Evolutionary conservation across 768 basidiomycete species (phyloP).

Genomic region (Russula virescens): DNA sequence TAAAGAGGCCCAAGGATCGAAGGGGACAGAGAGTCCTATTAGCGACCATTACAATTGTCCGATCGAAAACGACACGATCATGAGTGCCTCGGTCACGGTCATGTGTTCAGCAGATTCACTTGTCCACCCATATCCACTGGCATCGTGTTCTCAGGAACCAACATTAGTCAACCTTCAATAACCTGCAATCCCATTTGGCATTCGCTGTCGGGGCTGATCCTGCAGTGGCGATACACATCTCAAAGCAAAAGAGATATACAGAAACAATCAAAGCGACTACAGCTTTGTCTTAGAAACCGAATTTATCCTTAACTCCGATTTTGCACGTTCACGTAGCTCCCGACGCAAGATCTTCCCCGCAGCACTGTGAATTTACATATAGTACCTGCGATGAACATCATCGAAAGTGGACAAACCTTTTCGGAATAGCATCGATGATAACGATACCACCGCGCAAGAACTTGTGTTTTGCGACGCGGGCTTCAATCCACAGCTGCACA

Average conservation of each 20-base stretch:
- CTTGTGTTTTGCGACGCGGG: slow-evolving; percentile 72
- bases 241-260: not conserved
- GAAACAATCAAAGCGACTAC: not conserved
- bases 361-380: slow-evolving; percentile 42
- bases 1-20: not conserved
- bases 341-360: slow-evolving; percentile 85
- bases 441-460: slow-evolving; percentile 69
- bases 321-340: slow-evolving; percentile 63
- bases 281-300: slow-evolving; percentile 13
- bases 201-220: not conserved
- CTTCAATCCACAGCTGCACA: slow-evolving; percentile 61
- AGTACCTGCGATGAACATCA: not conserved
- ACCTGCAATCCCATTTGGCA: too few species aligned
- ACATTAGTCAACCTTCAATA: too few species aligned
- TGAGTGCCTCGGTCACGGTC: too few species aligned
- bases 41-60: too few species aligned
- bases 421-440: slow-evolving; percentile 58
- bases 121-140: too few species aligned
- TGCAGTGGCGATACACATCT: not conserved
- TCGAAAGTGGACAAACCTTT: slow-evolving; percentile 42
- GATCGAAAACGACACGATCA: too few species aligned
- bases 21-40: too few species aligned
- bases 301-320: slow-evolving; percentile 37
- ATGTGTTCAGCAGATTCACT: too few species aligned
- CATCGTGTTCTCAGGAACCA: too few species aligned